Conservation (phyloP, 305 asterid genomes). For the Fraxinus dipetala region DNA sequence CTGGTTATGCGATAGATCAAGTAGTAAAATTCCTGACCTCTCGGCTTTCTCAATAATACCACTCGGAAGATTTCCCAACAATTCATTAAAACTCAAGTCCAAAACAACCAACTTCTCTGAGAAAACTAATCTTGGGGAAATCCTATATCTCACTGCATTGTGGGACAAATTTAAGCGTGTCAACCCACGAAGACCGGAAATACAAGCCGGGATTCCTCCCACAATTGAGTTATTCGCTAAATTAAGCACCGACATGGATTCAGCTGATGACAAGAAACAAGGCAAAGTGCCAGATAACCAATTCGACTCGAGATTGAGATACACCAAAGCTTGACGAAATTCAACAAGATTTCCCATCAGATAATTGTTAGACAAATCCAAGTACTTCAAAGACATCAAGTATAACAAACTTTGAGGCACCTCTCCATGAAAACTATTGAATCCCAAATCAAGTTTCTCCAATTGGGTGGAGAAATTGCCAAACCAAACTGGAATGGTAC, state of each 20-base stretch:
- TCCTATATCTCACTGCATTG: conserved; percentile 62
- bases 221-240: conserved; percentile 66
- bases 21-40: conserved; percentile 57
- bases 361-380: conserved; percentile 73
- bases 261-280: conserved; percentile 54
- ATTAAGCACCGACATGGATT: conserved; percentile 58
- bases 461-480: conserved; percentile 60
- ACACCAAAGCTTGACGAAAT: conserved; percentile 51
- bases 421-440: conserved; percentile 54
- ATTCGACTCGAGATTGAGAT: conserved; percentile 58
- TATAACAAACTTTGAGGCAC: conserved; percentile 53
- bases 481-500: conserved; percentile 59
- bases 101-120: conserved; percentile 51
- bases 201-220: conserved; percentile 83
- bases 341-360: conserved; percentile 53
- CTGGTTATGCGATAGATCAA: conserved; percentile 72
- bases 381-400: conserved; percentile 37
- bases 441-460: conserved; percentile 51
- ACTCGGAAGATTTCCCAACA: conserved; percentile 65
- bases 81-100: conserved; percentile 77
- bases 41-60: conserved; percentile 52
- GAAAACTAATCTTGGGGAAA: conserved; percentile 77
- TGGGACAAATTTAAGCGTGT: conserved; percentile 69
- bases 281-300: conserved; percentile 68
- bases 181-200: conserved; percentile 50